Evolutionary conservation across 2,329 filamentous ascomycete species (phyloP), one percentile per base, ranked within the genome.

Genomic region (Colletotrichum trifolii): DNA sequence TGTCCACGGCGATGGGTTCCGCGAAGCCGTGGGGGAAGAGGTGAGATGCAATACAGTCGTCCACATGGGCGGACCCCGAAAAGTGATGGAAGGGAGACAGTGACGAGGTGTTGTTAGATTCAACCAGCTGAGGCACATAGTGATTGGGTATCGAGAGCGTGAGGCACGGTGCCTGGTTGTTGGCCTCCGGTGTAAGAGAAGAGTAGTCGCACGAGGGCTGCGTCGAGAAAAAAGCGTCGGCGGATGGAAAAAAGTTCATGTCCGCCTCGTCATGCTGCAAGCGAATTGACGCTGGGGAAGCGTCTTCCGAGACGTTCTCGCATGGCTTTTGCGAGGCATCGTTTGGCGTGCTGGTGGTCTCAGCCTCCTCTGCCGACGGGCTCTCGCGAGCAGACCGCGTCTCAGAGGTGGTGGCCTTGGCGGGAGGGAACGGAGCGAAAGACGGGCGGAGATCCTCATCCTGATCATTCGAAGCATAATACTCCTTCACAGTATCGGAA

Each of bases 381-480:
- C 45, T 54, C 49, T 59, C 54, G n/a, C 34, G 46, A 25, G n/a
- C 34, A 10, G 35, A 50, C 34, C 39, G 35, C 17, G 34, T 33
- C 36, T 48, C 54, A 3, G 17, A 9, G 11, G 47, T 40, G 9
- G 9, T 17, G 52, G 56, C 25, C 15, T 48, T 60, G 35, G 60
- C 36, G 8, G 67, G 57, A 12, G 69, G 69, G 40, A 71, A 71
- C 6, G 69, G 63, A 8, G 79, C 79, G 58, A 76, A 79, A 13
- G 79, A 81, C 46, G 76, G 78, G 34, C 79, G 77, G 8, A 80
- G 73, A 49, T 79, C 77, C 46, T 72, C 72, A 12, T 75, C 73
- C 47, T 73, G 73, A 40, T 74, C 73, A 52, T 70, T 70, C 13
- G 73, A 71, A 39, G 72, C 60, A 38, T 76, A 77, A 48, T 73